Percentiles rank a stretch among this genome's conserved stretches.
Evolutionary conservation across 164 flowering plant species (phyloP).

Genomic region (Macadamia integrifolia): DNA sequence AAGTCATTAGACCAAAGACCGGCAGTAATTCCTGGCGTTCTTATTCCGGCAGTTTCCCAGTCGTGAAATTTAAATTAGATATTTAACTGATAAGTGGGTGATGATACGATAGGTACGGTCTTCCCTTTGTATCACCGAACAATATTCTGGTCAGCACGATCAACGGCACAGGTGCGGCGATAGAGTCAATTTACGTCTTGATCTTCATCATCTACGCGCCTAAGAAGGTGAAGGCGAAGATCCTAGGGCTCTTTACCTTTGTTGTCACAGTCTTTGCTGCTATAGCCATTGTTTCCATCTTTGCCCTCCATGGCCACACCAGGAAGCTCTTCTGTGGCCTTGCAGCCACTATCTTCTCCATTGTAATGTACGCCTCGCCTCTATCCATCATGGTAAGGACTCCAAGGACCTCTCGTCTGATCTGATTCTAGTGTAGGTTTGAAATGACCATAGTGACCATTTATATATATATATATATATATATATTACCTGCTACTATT

Average conservation of each 20-base stretch:
- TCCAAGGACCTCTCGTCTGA: background rate
- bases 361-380: conserved; percentile 70
- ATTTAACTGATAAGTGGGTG: background rate
- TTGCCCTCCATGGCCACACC: conserved; percentile 42
- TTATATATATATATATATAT: too few species aligned
- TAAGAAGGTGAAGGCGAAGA: conserved; percentile 47
- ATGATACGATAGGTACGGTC: conserved; percentile 54
- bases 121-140: conserved; percentile 81
- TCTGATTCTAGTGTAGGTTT: too few species aligned
- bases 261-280: conserved; percentile 37
- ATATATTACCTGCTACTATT: background rate
- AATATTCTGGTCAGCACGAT: conserved; percentile 67
- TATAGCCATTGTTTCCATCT: conserved; percentile 45
- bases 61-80: too few species aligned
- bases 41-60: background rate
- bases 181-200: conserved; percentile 45
- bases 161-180: conserved; percentile 73
- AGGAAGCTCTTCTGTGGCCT: conserved; percentile 62
- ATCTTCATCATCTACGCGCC: conserved; percentile 45
- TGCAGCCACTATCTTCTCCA: conserved; percentile 57
- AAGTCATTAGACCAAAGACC: too few species aligned
- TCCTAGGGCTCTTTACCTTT: conserved; percentile 28
- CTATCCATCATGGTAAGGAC: conserved; percentile 56
- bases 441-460: too few species aligned
- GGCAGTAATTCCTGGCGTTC: background rate